Evolutionary conservation across 2,329 filamentous ascomycete species (phyloP).

Genomic region (Pseudogymnoascus sp.): DNA sequence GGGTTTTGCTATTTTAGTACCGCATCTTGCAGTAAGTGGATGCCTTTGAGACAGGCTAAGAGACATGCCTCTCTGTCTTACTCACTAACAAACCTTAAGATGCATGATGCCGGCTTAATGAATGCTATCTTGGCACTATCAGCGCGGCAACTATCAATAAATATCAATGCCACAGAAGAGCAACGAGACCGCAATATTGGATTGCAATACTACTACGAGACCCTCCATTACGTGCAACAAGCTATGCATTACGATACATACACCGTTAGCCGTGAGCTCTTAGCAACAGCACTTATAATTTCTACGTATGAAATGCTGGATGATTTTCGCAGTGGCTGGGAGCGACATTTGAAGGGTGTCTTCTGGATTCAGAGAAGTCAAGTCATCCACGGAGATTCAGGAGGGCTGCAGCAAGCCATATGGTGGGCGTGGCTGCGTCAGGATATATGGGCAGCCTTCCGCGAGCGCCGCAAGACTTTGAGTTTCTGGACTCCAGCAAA

Average conservation of each 20-base stretch:
- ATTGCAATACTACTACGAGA: constrained; percentile 53
- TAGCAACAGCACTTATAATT: constrained; percentile 50
- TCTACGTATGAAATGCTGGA: constrained; percentile 61
- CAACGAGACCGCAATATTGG: constrained; percentile 30
- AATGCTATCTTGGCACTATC: constrained; percentile 49
- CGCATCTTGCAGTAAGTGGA: constrained; percentile 24
- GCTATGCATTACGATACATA: constrained; percentile 51
- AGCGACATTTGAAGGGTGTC: constrained; percentile 53
- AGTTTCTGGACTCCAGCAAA: constrained; percentile 50
- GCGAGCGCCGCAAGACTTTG: constrained; percentile 45
- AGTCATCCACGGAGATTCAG: constrained; percentile 49
- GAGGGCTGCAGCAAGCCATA: constrained; percentile 46
- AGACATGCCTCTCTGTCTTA: background rate
- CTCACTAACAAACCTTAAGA: constrained; percentile 23
- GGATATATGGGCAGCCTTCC: constrained; percentile 56
- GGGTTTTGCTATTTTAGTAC: constrained; percentile 29
- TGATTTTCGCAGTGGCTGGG: constrained; percentile 45
- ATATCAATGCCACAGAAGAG: constrained; percentile 19
- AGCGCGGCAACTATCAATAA: constrained; percentile 40
- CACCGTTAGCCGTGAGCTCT: constrained; percentile 46
- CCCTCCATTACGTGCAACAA: constrained; percentile 50
- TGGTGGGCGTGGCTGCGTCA: constrained; percentile 63
- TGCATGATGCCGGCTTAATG: constrained; percentile 47
- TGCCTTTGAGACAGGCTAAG: background rate
- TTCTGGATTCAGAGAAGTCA: constrained; percentile 59